These are phyloP conservation scores for Dictyostelium purpureum DNA, from an alignment of 78 protist species.

Conservation along the genomic window DNA sequence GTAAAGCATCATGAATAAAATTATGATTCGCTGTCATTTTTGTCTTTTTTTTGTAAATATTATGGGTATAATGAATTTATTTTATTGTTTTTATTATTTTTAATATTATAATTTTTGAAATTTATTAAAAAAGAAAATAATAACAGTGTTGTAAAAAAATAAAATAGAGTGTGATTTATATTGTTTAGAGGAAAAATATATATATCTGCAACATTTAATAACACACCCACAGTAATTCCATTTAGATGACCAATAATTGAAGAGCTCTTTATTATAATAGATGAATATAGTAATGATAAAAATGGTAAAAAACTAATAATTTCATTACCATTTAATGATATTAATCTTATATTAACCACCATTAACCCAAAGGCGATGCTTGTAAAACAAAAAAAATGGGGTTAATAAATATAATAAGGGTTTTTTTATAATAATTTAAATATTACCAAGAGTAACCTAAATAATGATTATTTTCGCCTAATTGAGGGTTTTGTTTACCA, in stretches of 20 bases:
- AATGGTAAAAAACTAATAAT: neutral
- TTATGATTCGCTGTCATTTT: too few species aligned
- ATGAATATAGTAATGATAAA: neutral
- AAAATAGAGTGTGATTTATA: neutral
- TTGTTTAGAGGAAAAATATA: neutral
- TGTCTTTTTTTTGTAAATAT: too few species aligned
- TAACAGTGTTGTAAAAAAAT: neutral
- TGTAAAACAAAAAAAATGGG: neutral
- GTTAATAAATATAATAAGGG: neutral
- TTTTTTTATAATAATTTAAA: neutral
- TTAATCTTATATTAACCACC: neutral
- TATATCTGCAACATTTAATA: neutral
- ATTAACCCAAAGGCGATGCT: slow-evolving; percentile 4
- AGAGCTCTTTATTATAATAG: neutral
- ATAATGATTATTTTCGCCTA: neutral
- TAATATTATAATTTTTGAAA: too few species aligned
- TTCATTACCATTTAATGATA: neutral
- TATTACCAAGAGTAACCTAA: neutral
- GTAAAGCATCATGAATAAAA: too few species aligned
- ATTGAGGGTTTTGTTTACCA: neutral
- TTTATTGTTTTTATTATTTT: too few species aligned
- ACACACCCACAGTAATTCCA: slow-evolving; percentile 7
- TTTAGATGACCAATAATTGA: slow-evolving; percentile 1
- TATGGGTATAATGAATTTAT: too few species aligned
- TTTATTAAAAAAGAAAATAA: too few species aligned